These are phyloP conservation scores for Cyclotella kingstonii DNA, from an alignment of 108 stramenopile genomes.

Conservation along the genomic window DNA sequence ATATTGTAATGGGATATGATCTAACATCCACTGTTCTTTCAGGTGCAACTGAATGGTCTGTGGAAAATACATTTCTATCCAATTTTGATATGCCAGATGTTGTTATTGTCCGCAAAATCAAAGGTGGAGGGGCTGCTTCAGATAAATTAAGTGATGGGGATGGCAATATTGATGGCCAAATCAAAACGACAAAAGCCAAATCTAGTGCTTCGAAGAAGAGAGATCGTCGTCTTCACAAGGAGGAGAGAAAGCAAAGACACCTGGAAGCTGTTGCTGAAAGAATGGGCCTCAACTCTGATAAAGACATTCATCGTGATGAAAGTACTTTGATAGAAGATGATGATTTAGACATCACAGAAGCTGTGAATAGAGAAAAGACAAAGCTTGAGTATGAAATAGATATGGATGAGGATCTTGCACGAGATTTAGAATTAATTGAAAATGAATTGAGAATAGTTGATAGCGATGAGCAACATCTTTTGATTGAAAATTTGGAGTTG, in stretches of 20 bases:
- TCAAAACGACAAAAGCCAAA: constrained; percentile 38
- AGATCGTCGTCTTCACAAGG: constrained; percentile 52
- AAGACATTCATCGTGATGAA: constrained; percentile 34
- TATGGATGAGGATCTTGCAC: constrained; percentile 64
- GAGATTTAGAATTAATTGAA: constrained; percentile 63
- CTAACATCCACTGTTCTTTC: constrained; percentile 62
- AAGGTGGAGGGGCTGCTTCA: constrained; percentile 19
- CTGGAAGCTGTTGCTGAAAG: constrained; percentile 72
- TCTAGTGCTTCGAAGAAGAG: constrained; percentile 56
- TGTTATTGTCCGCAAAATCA: constrained; percentile 93
- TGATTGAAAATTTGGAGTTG: no score
- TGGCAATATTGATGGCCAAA: neutral
- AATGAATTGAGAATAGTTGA: constrained; percentile 32
- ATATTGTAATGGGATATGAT: constrained; percentile 95
- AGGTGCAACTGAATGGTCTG: constrained; percentile 50
- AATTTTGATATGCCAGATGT: constrained; percentile 89
- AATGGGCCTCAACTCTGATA: constrained; percentile 80
- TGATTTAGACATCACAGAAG: constrained; percentile 25
- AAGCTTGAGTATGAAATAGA: constrained; percentile 42
- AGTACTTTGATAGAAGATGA: constrained; percentile 34
- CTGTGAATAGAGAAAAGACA: constrained; percentile 36
- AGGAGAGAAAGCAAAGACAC: constrained; percentile 67
- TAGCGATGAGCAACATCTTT: no score
- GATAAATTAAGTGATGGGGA: constrained; percentile 8
- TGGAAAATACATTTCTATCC: constrained; percentile 44